Evolutionary conservation across 2,329 filamentous ascomycete genomes (phyloP).

Genomic region (Annulohypoxylon truncatum): DNA sequence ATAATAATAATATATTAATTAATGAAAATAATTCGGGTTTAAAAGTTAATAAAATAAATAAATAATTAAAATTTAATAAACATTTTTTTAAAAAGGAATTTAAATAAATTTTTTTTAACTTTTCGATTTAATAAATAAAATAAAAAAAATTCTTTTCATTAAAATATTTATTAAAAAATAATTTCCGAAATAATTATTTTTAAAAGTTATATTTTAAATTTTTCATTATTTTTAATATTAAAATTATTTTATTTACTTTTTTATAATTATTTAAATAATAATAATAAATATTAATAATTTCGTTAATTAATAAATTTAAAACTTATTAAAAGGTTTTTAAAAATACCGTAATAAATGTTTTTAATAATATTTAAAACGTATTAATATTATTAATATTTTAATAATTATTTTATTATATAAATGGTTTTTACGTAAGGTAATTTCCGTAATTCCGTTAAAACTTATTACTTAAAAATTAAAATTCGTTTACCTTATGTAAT

Average conservation of each 20-base stretch:
- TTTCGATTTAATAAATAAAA: neutral
- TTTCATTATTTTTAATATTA: neutral
- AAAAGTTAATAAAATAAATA: neutral
- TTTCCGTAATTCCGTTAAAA: neutral
- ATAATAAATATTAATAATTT: neutral
- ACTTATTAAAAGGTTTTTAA: constrained; percentile 5
- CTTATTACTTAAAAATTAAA: too few species aligned
- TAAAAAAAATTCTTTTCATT: neutral
- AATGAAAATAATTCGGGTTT: neutral
- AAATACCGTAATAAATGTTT: too few species aligned
- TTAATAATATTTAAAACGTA: neutral
- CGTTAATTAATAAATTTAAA: neutral
- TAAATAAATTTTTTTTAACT: neutral
- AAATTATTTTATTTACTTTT: neutral
- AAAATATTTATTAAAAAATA: neutral
- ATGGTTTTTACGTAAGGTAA: neutral
- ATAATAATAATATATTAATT: neutral
- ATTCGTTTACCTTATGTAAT: neutral
- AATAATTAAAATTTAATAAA: neutral
- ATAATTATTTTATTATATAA: neutral
- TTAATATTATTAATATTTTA: neutral
- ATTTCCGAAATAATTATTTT: neutral
- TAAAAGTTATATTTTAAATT: neutral
- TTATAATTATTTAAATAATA: neutral
- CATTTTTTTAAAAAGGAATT: neutral